Evolutionary conservation across 371 early-diverging fungal species (phyloP), one percentile per base, ranked within the genome.

Genomic region (Polyrhizophydium stewartii): DNA sequence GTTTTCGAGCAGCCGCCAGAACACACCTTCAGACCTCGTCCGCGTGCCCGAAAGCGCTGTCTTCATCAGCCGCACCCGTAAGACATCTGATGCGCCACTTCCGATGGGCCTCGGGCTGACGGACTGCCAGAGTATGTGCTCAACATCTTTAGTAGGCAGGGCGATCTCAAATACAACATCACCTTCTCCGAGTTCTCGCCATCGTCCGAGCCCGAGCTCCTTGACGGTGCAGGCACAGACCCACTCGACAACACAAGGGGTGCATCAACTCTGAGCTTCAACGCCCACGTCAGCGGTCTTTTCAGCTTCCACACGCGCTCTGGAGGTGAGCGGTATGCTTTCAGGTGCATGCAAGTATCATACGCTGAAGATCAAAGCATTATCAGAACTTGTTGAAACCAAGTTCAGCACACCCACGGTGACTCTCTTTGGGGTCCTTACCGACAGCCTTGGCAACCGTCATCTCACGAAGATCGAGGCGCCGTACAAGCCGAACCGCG

Each of bases 171-270:
- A 24, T 79, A 69, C 72, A 76, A 75, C 49, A 71, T 79, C 32
- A 68, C 70, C 17, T 73, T 58, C 43, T 70, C 66, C 6, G 79
- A 79, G 62, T 75, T n/a, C n/a, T n/a, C n/a, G n/a, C n/a, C n/a
- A n/a, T n/a, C n/a, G n/a, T n/a, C n/a, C n/a, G n/a, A n/a, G n/a
- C n/a, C n/a, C n/a, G n/a, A n/a, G n/a, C n/a, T n/a, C n/a, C n/a
- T n/a, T n/a, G n/a, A n/a, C n/a, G n/a, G n/a, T n/a, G n/a, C n/a
- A n/a, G n/a, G n/a, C n/a, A n/a, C n/a, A n/a, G n/a, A n/a, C n/a
- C n/a, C n/a, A n/a, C n/a, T n/a, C n/a, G n/a, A n/a, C n/a, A n/a
- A n/a, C n/a, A n/a, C n/a, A n/a, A n/a, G n/a, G n/a, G n/a, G n/a
- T n/a, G n/a, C n/a, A n/a, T n/a, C n/a, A n/a, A n/a, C n/a, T n/a